Base-by-base conservation (phyloP, 2,329 filamentous ascomycete species). In the Chaetomiaceae sp. region DNA sequence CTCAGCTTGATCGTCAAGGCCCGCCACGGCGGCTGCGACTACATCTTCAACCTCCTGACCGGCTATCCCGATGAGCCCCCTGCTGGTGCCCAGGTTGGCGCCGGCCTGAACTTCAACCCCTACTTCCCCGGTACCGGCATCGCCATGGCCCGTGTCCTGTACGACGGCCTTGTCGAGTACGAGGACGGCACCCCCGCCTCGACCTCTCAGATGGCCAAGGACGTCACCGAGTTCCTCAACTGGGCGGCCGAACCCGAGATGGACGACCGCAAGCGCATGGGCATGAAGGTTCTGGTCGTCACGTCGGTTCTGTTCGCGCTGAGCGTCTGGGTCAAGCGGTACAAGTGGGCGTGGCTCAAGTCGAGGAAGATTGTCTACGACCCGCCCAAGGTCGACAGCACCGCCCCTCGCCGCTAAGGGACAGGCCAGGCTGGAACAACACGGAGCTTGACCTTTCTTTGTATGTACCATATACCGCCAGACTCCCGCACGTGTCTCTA, bases 221-320 rank as follows among this genome's bases (percentile, higher is more conserved):
- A 99, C 66, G 94, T 99, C 57, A 85, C 88, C 57, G 94, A 99
- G 77, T 99, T 99, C 80, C 82, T 99, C 70, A 97, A 99, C 86
- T 99, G 94, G 94, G 82, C 94, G 51, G 91, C 94, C 54, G 94
- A 99, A 80, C 94, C 94, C 45, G 94, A 99, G 81, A 96, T 96
- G 91, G 94, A 99, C 70, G 87, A 96, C 71, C 88, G 94, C 71
- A 99, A 99, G 88, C 94, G 91, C 80, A 99, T 97, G 94, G 94
- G 94, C 68, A 85, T 95, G 83, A 97, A 99, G 85, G 89, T 95
- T 51, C 73, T 99, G 65, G 84, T 88, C 63, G 83, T 96, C 63
- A 84, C 85, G 51, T 81, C 87, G 58, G 83, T 86, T 58, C 79
- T 99, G 60, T 88, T 90, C 70, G 90, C 89, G 53, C 68, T 97